Evolutionary conservation across 2,329 filamentous ascomycete species (phyloP), one percentile per base, ranked within the genome.

Genomic region (Boeremia lycopersici): DNA sequence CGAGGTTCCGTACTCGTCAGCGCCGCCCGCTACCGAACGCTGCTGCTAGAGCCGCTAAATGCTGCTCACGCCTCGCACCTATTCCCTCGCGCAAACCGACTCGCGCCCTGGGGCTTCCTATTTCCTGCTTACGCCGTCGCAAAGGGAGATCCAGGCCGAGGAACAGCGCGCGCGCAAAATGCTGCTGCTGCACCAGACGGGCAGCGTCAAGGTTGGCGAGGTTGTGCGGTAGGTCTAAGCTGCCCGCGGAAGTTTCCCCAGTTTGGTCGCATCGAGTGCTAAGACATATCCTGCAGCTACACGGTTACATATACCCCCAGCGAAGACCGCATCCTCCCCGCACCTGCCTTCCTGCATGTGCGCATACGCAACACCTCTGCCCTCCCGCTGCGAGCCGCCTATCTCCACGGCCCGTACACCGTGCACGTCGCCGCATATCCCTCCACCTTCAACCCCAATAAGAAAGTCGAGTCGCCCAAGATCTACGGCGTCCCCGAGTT

Each of bases 371-470:
- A 99, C 76, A 93, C 90, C 9, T 95, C 90, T 34, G 89, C 91
- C 53, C 90, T 96, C 61, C 90, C 95, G 13, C 81, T 98, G 34
- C 90, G 95, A 69, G 95, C 95, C 48, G 95, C 95, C 52, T 99
- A 97, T 74, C 88, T 99, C 48, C 95, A 97, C 77, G 95, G 95
- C 0, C 95, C 95, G 1, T 99, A 99, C 73, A 96, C 88, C 0
- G 83, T 98, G 33, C 92, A 91, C 68, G 89, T 93, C 43, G 87
- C 93, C 46, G 90, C 92, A 23, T 96, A 96, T 67, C 91, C 93
- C 0, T 83, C 89, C 13, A 85, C 82, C 41, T 98, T 95, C 78
- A 84, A 93, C 67, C 91, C 93, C 2, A 92, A 96, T 76, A 80
- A 82, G 62, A 92, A 91, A 72, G 87, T 89, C 64, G 84, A 87